These are phyloP conservation scores for Truncatella angustata DNA, from an alignment of 2,329 filamentous ascomycete genomes.

Conservation along the genomic window DNA sequence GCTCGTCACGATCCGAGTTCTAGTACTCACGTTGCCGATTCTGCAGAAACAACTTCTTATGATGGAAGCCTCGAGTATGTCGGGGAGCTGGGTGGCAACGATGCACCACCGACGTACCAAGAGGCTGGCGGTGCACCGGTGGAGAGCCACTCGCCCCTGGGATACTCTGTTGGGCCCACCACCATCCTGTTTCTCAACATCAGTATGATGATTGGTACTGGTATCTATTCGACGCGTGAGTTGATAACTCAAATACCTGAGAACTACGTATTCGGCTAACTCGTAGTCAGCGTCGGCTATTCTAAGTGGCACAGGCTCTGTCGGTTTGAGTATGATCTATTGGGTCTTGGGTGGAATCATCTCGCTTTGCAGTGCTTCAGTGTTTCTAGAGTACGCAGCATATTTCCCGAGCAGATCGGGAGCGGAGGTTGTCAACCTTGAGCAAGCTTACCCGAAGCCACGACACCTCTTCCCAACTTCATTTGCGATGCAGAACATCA, in stretches of 20 bases:
- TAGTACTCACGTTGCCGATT: no score
- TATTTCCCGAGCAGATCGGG: constrained; percentile 68
- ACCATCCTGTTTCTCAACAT: constrained; percentile 61
- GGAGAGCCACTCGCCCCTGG: constrained; percentile 56
- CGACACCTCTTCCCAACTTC: constrained; percentile 62
- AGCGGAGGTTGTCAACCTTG: constrained; percentile 65
- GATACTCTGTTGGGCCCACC: constrained; percentile 54
- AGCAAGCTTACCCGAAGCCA: constrained; percentile 65
- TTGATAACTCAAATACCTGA: no score
- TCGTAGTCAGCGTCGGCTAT: constrained; percentile 40
- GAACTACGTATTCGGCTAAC: constrained; percentile 9
- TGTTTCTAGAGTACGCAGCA: constrained; percentile 63
- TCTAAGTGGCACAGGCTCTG: constrained; percentile 57
- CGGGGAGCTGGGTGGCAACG: constrained; percentile 41
- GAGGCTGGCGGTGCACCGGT: constrained; percentile 62
- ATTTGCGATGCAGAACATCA: constrained; percentile 62
- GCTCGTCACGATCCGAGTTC: no score
- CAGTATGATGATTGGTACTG: constrained; percentile 62
- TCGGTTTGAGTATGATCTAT: constrained; percentile 62
- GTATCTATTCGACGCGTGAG: constrained; percentile 64
- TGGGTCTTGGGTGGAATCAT: constrained; percentile 64
- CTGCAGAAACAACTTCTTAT: no score
- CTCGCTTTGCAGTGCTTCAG: constrained; percentile 50
- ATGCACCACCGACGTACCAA: constrained; percentile 50
- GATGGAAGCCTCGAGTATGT: constrained; percentile 4